Evolutionary conservation across 495 filamentous ascomycete species (phyloP), one percentile per base, ranked within the genome.

Genomic region (Neurospora tetrasperma): DNA sequence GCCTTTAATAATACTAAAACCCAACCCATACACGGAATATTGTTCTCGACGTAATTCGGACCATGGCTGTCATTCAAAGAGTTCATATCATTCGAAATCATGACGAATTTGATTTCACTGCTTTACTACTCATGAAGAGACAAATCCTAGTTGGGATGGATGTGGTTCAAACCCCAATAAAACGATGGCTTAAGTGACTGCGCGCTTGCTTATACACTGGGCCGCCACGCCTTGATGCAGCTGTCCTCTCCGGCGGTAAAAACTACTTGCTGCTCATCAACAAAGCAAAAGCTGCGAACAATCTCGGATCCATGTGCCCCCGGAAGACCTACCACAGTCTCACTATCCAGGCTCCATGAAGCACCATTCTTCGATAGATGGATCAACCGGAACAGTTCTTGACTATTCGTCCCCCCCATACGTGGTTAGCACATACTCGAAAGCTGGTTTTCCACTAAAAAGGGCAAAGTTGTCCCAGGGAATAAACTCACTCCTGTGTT

Each of bases 251-350:
- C 93, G 71, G 86, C 88, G 10, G 92, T 94, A 76, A 92, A 91
- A 11, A 95, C 88, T 16, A 86, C 87, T 76, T 89, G 86, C 72
- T 88, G 87, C 85, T 93, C 84, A 70, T 91, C 90, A 74, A 92
- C 87, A 54, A 95, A 83, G 81, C 88, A 91, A 62, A 97, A 88
- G 44, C 92, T 90, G 68, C 95, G 87, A 27, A 96, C 90, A 69
- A 98, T 87, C 76, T 98, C 94, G 35, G 90, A 89, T 1, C 92
- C 92, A 82, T 98, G 95, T 5, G 89, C 94, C 35, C 91, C 93
- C 2, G 86, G 86, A 35, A 97, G 81, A 12, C 88, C 88, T 73
- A 93, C 88, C 20, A 87, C 85, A 23, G 84, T 85, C 20, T 86
- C 86, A n/a, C 81, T 81, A 76, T 90, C 88, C 70, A 93, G 83